Evolutionary conservation across 495 filamentous ascomycete species (phyloP), one percentile per base, ranked within the genome.

Genomic region (Trichocladium uniseriatum): DNA sequence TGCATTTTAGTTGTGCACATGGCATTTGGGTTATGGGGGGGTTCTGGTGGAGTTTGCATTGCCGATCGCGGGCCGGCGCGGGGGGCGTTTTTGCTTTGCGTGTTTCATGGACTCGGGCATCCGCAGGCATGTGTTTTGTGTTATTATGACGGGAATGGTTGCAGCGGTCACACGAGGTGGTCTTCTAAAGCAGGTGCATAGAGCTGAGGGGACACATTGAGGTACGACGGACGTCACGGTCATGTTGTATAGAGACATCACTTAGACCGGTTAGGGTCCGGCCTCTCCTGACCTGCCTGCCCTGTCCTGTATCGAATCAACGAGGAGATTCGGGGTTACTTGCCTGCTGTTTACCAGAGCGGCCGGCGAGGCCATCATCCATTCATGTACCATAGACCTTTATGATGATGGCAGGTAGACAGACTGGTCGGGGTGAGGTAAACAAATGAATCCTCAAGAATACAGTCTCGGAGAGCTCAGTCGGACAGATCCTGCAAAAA

Each of bases 31-130:
- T 44, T 27, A 27, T 27, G 24, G 24, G 24, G 49, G 50, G 53
- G 53, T 62, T 59, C 37, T 14, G 37, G 40, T 36, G 27, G 36
- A 48, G 45, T 56, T 45, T 58, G 59, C 55, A 60, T 60, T 44
- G 43, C 47, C 51, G 37, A 27, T 21, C 38, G 22, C 19, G 49
- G 52, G 49, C 56, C 40, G 43, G 49, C 46, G 48, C 18, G 16
- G 21, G 20, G 49, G 50, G 43, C 45, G 55, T 57, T 42, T 57
- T 42, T 48, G 46, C 54, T 52, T 48, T 21, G 16, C 24, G n/a
- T 27, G 24, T 7, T 14, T 44, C 28, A 42, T 43, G 27, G 51
- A 40, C 41, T 38, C 38, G 24, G 24, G 24, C 24, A 27, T 27
- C 24, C 24, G 47, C 36, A 18, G 9, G 19, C 38, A 42, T 20